Evolutionary conservation across 2,329 filamentous ascomycete genomes (phyloP).

Genomic region (Eurotiales sp.): DNA sequence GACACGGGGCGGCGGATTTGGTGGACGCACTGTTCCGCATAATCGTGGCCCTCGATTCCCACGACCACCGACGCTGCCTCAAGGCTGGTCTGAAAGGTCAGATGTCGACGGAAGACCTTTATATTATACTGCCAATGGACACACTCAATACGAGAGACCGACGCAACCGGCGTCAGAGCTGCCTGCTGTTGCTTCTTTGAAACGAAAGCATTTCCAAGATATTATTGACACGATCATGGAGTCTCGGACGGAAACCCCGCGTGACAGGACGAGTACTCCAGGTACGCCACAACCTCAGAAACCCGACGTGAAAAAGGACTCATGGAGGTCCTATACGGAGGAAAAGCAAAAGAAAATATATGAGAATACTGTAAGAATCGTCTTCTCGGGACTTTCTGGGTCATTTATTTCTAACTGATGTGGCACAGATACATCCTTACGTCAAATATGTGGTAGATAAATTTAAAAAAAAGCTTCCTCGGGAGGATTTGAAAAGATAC

Average conservation of each 20-base stretch:
- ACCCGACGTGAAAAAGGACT: slow-evolving; percentile 50
- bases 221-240: slow-evolving; percentile 80
- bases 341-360: slow-evolving; percentile 96
- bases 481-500: slow-evolving; percentile 66
- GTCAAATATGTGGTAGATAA: slow-evolving; percentile 84
- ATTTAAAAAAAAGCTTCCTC: slow-evolving; percentile 80
- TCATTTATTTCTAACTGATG: slow-evolving; percentile 33
- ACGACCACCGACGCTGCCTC: slow-evolving; percentile 61
- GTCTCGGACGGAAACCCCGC: slow-evolving; percentile 40
- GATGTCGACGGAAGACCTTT: slow-evolving; percentile 72
- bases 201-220: slow-evolving; percentile 73
- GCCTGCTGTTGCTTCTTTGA: slow-evolving; percentile 62
- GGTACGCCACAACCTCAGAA: slow-evolving; percentile 63
- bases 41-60: slow-evolving; percentile 55
- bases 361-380: slow-evolving; percentile 73
- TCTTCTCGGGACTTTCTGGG: not conserved
- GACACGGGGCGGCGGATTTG: slow-evolving; percentile 55
- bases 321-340: slow-evolving; percentile 49
- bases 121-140: slow-evolving; percentile 76
- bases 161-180: slow-evolving; percentile 64
- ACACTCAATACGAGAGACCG: slow-evolving; percentile 78
- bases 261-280: slow-evolving; percentile 52
- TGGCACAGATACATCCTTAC: slow-evolving; percentile 65
- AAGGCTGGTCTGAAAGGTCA: slow-evolving; percentile 80
- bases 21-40: slow-evolving; percentile 37